A percentile compares a stretch with the other conserved stretches of the same genome.
phyloP scores from a whole-genome alignment of 352 stramenopile species.

The Globisporangium apiculatum region DNA sequence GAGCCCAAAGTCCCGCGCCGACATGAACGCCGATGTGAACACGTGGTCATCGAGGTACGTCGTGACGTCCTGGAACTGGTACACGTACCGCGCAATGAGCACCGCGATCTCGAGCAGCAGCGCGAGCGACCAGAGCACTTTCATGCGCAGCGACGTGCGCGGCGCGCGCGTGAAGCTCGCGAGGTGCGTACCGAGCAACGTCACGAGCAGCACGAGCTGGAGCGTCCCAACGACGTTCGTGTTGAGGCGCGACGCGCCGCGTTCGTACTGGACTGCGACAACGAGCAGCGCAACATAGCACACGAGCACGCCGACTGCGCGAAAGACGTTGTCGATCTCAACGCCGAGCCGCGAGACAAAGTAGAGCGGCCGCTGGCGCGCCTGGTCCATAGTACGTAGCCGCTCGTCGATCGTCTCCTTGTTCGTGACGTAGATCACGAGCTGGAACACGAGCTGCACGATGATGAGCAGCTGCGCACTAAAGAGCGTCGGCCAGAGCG shows the following conservation, averaged over 20 bases:
- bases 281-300: conserved; percentile 72
- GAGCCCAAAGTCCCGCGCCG: conserved; percentile 64
- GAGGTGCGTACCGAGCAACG: conserved; percentile 68
- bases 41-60: conserved; percentile 52
- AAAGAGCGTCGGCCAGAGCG: conserved; percentile 77
- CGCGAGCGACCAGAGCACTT: conserved; percentile 73
- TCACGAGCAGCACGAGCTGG: conserved; percentile 55
- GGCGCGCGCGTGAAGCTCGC: conserved; percentile 53
- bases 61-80: conserved; percentile 72
- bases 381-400: conserved; percentile 46
- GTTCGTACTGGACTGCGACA: conserved; percentile 60
- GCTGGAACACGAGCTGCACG: conserved; percentile 76
- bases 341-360: conserved; percentile 66
- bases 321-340: conserved; percentile 75
- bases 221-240: conserved; percentile 60
- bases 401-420: conserved; percentile 62
- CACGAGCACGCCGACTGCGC: conserved; percentile 46
- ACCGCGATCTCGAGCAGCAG: conserved; percentile 63
- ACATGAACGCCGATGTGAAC: conserved; percentile 70
- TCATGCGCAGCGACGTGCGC: conserved; percentile 59
- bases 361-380: conserved; percentile 65
- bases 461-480: conserved; percentile 81
- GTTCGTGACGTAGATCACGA: conserved; percentile 79
- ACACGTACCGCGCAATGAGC: conserved; percentile 65
- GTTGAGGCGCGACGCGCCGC: conserved; percentile 34